Percentiles rank a stretch among this genome's conserved stretches.
Evolutionary conservation across 306 rosid species (phyloP).

Genomic region (Medicago lupulina): DNA sequence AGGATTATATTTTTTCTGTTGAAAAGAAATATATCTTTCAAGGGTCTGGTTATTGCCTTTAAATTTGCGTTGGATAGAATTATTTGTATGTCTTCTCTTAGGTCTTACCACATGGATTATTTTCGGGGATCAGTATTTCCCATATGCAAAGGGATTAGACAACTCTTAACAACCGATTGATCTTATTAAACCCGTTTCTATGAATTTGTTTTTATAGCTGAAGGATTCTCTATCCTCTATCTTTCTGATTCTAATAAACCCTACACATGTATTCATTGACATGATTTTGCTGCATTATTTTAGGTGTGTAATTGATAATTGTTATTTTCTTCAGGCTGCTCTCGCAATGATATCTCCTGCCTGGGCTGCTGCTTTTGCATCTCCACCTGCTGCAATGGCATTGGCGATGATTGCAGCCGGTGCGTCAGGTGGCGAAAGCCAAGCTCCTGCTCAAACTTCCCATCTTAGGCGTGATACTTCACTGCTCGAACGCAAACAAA

Average conservation of each 20-base stretch:
- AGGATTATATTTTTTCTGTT: background rate
- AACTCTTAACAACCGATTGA: background rate
- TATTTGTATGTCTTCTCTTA: background rate
- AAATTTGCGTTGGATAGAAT: conserved; percentile 17
- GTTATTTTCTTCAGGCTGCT: conserved; percentile 77
- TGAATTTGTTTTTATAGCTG: conserved; percentile 8
- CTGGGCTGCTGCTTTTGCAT: conserved; percentile 99
- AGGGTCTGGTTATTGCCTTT: conserved; percentile 2
- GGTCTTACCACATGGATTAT: background rate
- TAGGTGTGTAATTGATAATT: conserved; percentile 24
- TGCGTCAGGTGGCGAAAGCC: conserved; percentile 90
- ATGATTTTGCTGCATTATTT: conserved; percentile 21
- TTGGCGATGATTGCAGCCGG: conserved; percentile 99
- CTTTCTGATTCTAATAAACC: conserved; percentile 18
- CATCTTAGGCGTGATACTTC: conserved; percentile 87
- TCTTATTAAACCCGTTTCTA: background rate
- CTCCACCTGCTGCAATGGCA: conserved; percentile 99
- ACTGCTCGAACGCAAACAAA: conserved; percentile 79
- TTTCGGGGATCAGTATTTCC: conserved; percentile 8
- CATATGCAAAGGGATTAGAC: background rate
- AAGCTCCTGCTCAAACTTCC: conserved; percentile 58
- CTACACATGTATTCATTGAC: background rate
- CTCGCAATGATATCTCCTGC: conserved; percentile 93
- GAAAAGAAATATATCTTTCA: background rate
- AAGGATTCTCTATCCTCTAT: conserved; percentile 13